These are phyloP conservation scores for Verruconis gallopava DNA, from an alignment of 2,329 filamentous ascomycete species.

Conservation along the genomic window DNA sequence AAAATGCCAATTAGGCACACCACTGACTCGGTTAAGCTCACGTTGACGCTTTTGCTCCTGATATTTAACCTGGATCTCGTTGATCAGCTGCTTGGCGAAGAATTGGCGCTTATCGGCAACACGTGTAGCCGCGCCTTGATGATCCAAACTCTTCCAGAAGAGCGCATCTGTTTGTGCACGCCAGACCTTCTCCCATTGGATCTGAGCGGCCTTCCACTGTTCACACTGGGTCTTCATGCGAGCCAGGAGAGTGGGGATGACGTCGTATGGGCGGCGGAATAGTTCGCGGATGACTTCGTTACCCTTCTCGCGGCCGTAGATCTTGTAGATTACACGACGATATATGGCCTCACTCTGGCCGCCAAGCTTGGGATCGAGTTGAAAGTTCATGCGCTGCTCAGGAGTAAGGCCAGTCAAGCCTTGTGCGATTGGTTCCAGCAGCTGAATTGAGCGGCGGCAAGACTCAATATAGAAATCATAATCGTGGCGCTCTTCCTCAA, in stretches of 20 bases:
- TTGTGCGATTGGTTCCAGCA: conserved; percentile 86
- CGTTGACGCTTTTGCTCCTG: conserved; percentile 75
- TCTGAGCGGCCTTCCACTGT: conserved; percentile 92
- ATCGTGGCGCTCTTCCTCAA: conserved; percentile 95
- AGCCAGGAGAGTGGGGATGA: conserved; percentile 77
- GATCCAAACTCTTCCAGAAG: conserved; percentile 91
- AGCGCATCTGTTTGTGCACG: conserved; percentile 87
- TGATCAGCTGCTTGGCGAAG: conserved; percentile 77
- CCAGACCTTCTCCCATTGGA: conserved; percentile 99
- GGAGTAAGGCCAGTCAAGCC: conserved; percentile 40
- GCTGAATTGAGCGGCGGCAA: conserved; percentile 86
- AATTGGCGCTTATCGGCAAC: conserved; percentile 83
- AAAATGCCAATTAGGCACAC: conserved; percentile 58
- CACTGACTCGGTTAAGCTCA: conserved; percentile 38
- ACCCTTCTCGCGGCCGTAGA: conserved; percentile 78
- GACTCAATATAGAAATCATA: conserved; percentile 98
- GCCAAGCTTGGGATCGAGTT: conserved; percentile 70
- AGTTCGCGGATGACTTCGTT: conserved; percentile 77
- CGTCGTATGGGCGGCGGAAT: conserved; percentile 69
- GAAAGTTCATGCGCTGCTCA: conserved; percentile 61
- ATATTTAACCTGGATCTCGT: conserved; percentile 82
- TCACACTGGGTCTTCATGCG: conserved; percentile 92
- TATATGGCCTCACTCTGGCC: conserved; percentile 95
- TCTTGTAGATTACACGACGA: conserved; percentile 92
- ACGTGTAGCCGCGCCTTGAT: conserved; percentile 87